Percentiles rank a stretch among this genome's conserved stretches.
phyloP scores from a whole-genome alignment of 208 protist genomes.

The Trypanosoma avium region DNA sequence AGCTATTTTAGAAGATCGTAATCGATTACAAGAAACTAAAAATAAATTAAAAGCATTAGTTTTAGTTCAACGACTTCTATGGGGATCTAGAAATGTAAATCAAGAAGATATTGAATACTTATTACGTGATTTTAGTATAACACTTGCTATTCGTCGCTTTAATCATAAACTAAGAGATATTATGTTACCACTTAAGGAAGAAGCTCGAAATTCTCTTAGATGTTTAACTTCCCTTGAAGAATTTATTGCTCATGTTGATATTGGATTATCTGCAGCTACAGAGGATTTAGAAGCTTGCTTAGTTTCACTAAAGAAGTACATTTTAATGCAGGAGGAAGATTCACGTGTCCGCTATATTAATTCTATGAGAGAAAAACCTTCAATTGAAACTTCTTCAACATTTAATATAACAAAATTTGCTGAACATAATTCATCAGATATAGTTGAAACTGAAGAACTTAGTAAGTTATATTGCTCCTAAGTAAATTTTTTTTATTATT shows the following conservation, averaged over 20 bases:
- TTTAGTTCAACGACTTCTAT: conserved; percentile 17
- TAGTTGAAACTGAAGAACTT: conserved; percentile 25
- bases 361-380: conserved; percentile 7
- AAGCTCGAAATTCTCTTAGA: conserved; percentile 12
- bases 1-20: conserved; percentile 18
- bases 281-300: conserved; percentile 29
- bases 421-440: neutral
- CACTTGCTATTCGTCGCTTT: conserved; percentile 25
- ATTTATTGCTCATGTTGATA: conserved; percentile 24
- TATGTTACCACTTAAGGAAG: conserved; percentile 16
- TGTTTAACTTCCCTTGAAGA: conserved; percentile 21
- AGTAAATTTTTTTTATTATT: neutral
- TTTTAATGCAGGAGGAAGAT: conserved; percentile 27
- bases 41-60: conserved; percentile 5
- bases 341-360: conserved; percentile 18
- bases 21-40: conserved; percentile 14
- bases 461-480: conserved; percentile 29
- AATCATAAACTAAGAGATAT: conserved; percentile 27
- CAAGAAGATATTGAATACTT: conserved; percentile 11
- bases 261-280: conserved; percentile 26
- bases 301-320: conserved; percentile 21
- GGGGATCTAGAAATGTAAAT: conserved; percentile 12
- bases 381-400: neutral
- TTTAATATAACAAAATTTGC: neutral
- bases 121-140: conserved; percentile 16